Percentiles rank a stretch among this genome's conserved stretches.
phyloP scores from a whole-genome alignment of 2,329 filamentous ascomycete species.

The Penicillium carneum region DNA sequence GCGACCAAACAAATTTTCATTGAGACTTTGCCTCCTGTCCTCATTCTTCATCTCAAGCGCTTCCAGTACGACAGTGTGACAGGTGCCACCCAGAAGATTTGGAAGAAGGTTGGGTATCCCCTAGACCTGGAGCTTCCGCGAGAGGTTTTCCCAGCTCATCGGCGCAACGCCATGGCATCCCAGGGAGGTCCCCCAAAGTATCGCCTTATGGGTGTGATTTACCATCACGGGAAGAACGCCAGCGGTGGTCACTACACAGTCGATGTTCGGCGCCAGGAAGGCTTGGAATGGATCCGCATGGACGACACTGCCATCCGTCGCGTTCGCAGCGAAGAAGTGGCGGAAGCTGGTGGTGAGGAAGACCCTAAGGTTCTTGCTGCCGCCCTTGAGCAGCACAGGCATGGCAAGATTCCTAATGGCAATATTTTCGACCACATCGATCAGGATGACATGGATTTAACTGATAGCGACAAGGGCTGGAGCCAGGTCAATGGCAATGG shows the following conservation, averaged over 20 bases:
- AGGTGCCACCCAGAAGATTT: slow-evolving; percentile 89
- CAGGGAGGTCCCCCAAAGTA: slow-evolving; percentile 81
- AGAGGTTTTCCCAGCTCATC: slow-evolving; percentile 82
- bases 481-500: slow-evolving; percentile 77
- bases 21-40: slow-evolving; percentile 84
- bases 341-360: slow-evolving; percentile 82
- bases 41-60: slow-evolving; percentile 94
- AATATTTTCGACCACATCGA: slow-evolving; percentile 78
- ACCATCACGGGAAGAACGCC: slow-evolving; percentile 96
- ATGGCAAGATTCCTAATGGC: slow-evolving; percentile 55
- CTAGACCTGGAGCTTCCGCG: slow-evolving; percentile 91
- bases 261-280: slow-evolving; percentile 93
- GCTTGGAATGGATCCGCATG: slow-evolving; percentile 92
- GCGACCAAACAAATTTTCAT: slow-evolving; percentile 96
- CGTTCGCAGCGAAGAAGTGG: slow-evolving; percentile 86
- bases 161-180: slow-evolving; percentile 69
- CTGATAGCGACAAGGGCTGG: slow-evolving; percentile 72
- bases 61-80: slow-evolving; percentile 92
- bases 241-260: slow-evolving; percentile 97
- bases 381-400: slow-evolving; percentile 72
- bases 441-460: slow-evolving; percentile 71
- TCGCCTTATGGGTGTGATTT: slow-evolving; percentile 85
- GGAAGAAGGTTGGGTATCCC: slow-evolving; percentile 96
- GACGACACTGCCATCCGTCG: slow-evolving; percentile 91
- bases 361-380: slow-evolving; percentile 72